Conservation (phyloP, 2,329 filamentous ascomycete species). For the Trichoderma sp. region DNA sequence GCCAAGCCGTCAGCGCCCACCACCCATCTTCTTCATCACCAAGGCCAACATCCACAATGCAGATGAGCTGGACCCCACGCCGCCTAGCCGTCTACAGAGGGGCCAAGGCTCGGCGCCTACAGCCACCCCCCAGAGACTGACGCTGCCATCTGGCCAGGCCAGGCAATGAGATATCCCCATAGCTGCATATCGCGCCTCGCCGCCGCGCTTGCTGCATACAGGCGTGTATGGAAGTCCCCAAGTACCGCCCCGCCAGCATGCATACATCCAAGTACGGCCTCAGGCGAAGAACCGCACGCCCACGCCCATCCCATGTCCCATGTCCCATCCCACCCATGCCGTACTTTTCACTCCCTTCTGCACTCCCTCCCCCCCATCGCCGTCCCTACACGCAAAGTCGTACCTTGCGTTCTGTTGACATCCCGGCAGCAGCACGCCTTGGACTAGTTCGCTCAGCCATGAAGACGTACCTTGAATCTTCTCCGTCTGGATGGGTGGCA, state of each 20-base stretch:
- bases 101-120: conserved; percentile 23
- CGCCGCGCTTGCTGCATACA: not conserved
- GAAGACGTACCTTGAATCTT: conserved; percentile 25
- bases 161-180: not conserved
- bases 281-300: not conserved
- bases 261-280: not conserved
- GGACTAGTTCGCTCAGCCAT: conserved; percentile 30
- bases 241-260: not conserved
- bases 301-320: not conserved
- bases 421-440: conserved; percentile 23
- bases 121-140: conserved; percentile 30
- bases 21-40: conserved; percentile 20
- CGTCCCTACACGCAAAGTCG: not conserved
- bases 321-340: not conserved
- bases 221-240: not conserved
- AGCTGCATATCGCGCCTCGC: not conserved
- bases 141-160: conserved; percentile 21
- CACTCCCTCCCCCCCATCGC: not conserved
- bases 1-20: conserved; percentile 27
- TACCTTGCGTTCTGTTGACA: conserved; percentile 28
- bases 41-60: conserved; percentile 6
- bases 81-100: not conserved
- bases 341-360: not conserved
- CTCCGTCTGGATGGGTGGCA: conserved; percentile 23
- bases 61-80: conserved; percentile 25